Evolutionary conservation across 139 green algal species (phyloP).

Genomic region (Zygnema circumcarinatum): DNA sequence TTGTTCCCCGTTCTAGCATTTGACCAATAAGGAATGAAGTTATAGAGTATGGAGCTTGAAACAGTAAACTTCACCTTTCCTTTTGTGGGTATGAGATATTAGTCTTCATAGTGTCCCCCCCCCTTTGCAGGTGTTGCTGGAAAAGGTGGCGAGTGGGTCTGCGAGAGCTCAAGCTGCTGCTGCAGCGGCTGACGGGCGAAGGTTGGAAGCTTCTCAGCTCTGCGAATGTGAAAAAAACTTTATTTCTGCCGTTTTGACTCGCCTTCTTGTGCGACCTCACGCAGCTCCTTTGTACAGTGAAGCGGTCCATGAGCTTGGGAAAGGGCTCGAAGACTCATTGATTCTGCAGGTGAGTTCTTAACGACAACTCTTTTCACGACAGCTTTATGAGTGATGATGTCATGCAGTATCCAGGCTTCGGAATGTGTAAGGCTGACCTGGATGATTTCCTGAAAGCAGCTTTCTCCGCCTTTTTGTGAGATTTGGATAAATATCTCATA

Average conservation of each 20-base stretch:
- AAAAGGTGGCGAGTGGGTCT: slow-evolving; percentile 26
- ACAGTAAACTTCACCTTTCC: too few relatives aligned
- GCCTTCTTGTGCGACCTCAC: slow-evolving; percentile 31
- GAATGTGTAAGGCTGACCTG: background rate
- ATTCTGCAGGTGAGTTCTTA: slow-evolving; percentile 51
- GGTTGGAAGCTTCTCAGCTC: slow-evolving; percentile 27
- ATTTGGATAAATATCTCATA: too few relatives aligned
- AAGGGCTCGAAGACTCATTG: slow-evolving; percentile 35
- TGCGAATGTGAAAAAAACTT: slow-evolving; percentile 51
- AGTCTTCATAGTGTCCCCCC: too few relatives aligned
- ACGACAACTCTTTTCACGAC: too few relatives aligned
- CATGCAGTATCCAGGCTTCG: too few relatives aligned
- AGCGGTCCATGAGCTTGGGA: slow-evolving; percentile 21
- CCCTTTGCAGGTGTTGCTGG: slow-evolving; percentile 30
- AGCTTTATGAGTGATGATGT: too few relatives aligned
- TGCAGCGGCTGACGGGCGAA: background rate
- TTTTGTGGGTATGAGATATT: too few relatives aligned
- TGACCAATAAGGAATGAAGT: too few relatives aligned
- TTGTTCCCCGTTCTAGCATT: too few relatives aligned
- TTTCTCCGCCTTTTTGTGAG: too few relatives aligned
- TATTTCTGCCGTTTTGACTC: slow-evolving; percentile 40
- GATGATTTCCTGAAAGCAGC: slow-evolving; percentile 8
- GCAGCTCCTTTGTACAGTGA: slow-evolving; percentile 51
- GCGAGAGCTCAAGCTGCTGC: slow-evolving; percentile 6
- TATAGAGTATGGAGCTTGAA: too few relatives aligned